A percentile compares a stretch with the other conserved stretches of the same genome.
Conservation (phyloP, 2,329 filamentous ascomycete genomes). For the Diplodia sapinea region DNA sequence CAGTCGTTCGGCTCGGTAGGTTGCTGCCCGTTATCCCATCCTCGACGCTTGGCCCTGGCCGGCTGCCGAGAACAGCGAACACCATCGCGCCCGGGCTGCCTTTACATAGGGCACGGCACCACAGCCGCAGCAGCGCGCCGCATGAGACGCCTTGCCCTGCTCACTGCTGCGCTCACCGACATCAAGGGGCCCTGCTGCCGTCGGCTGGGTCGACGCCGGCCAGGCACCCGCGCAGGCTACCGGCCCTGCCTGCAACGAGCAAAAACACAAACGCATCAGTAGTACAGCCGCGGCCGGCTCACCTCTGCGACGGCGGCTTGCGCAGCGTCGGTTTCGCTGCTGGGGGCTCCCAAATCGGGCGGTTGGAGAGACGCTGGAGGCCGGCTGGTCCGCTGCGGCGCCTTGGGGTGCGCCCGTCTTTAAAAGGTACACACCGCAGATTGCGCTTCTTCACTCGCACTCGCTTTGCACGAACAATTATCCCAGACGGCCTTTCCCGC, state of each 20-base stretch:
- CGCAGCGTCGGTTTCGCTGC: not conserved
- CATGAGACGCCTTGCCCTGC: slow-evolving; percentile 4
- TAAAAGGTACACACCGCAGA: slow-evolving; percentile 21
- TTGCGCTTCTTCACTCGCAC: slow-evolving; percentile 15
- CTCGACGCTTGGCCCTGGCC: slow-evolving; percentile 28
- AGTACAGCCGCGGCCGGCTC: slow-evolving; percentile 15
- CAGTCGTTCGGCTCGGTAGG: slow-evolving; percentile 25
- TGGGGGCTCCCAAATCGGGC: slow-evolving; percentile 1
- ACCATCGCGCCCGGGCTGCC: not conserved
- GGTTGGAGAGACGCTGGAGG: slow-evolving; percentile 20
- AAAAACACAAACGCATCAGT: not conserved
- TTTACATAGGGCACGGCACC: not conserved
- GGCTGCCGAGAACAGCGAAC: slow-evolving; percentile 23
- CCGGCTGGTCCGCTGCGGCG: slow-evolving; percentile 3
- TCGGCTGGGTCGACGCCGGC: not conserved
- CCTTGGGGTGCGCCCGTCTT: slow-evolving; percentile 17
- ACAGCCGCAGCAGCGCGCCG: not conserved
- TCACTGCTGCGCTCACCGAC: slow-evolving; percentile 8
- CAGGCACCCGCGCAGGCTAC: slow-evolving; percentile 16
- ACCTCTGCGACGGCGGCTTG: not conserved
- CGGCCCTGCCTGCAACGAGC: slow-evolving; percentile 4
- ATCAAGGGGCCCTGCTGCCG: not conserved
- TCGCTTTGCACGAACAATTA: slow-evolving; percentile 24
- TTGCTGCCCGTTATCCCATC: slow-evolving; percentile 28
- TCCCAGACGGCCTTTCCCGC: slow-evolving; percentile 27